A percentile compares a stretch with the other conserved stretches of the same genome.
Evolutionary conservation across 2,329 filamentous ascomycete species (phyloP).

Genomic region (Scedosporium aurantiacum): DNA sequence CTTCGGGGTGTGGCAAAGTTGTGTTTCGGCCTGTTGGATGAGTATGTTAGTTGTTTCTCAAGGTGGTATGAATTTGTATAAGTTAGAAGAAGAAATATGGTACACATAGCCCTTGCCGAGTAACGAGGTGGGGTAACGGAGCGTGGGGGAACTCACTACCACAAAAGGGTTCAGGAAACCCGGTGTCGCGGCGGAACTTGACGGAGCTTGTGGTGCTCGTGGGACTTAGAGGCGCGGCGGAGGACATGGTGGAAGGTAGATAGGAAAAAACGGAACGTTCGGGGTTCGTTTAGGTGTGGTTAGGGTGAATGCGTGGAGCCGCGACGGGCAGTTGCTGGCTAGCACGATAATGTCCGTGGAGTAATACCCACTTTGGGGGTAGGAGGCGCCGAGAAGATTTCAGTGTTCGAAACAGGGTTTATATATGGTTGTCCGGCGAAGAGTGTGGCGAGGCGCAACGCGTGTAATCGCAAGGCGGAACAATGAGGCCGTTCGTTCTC

Average conservation of each 20-base stretch:
- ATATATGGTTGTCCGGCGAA: background rate
- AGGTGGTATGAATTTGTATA: background rate
- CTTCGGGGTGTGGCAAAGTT: slow-evolving; percentile 50
- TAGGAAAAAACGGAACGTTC: too few relatives aligned
- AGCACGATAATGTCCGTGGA: background rate
- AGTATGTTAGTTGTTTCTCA: background rate
- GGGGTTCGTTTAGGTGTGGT: background rate
- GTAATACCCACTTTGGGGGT: background rate
- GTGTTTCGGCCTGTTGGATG: slow-evolving; percentile 39
- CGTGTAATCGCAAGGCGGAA: background rate
- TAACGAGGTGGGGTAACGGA: background rate
- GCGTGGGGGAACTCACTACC: slow-evolving; percentile 21
- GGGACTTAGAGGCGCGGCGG: slow-evolving; percentile 1
- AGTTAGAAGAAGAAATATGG: background rate
- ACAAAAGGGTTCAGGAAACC: slow-evolving; percentile 40
- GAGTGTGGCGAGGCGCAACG: background rate
- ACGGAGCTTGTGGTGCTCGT: slow-evolving; percentile 5
- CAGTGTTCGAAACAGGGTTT: background rate
- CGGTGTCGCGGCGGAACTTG: slow-evolving; percentile 29
- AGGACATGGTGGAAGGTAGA: background rate
- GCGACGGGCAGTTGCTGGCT: background rate
- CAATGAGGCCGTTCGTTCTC: background rate
- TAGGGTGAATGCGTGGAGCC: background rate
- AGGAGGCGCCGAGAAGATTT: background rate
- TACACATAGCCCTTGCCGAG: too few relatives aligned